Percentiles rank a stretch among this genome's conserved stretches.
Evolutionary conservation across 345 rosid species (phyloP).

Genomic region (Murraya paniculata): DNA sequence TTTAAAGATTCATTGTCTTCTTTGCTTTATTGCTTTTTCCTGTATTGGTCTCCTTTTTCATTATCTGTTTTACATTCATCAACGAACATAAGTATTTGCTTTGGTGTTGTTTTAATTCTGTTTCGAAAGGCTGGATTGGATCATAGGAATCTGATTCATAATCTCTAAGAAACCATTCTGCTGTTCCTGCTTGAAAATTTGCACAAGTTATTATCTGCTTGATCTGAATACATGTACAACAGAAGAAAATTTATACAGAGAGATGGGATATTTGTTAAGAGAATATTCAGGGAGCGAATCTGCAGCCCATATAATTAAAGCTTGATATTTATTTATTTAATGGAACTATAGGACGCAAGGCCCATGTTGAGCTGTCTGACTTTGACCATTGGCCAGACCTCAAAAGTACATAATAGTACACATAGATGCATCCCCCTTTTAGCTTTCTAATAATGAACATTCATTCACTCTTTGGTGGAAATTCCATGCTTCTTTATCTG

Average conservation of each 20-base stretch:
- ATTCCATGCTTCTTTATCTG: slow-evolving; percentile 29
- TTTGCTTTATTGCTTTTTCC: slow-evolving; percentile 27
- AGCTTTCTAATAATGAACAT: slow-evolving; percentile 10
- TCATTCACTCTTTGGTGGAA: slow-evolving; percentile 6
- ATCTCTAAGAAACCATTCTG: not conserved
- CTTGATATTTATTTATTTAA: not conserved
- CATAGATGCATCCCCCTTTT: slow-evolving; percentile 21
- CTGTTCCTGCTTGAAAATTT: not conserved
- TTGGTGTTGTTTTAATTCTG: not conserved
- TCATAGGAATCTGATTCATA: not conserved
- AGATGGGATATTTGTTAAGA: not conserved
- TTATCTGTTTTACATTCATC: not conserved
- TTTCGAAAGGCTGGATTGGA: not conserved
- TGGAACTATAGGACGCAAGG: slow-evolving; percentile 14
- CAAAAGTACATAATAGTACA: slow-evolving; percentile 32
- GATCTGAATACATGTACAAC: not conserved
- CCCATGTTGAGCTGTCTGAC: slow-evolving; percentile 32
- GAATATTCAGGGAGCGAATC: not conserved
- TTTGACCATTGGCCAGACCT: slow-evolving; percentile 17
- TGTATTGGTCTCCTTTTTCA: not conserved
- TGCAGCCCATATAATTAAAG: not conserved
- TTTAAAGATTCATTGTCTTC: slow-evolving; percentile 17
- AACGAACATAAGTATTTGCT: not conserved
- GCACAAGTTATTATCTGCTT: not conserved
- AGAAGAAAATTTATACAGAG: not conserved